Percentiles rank a stretch among this genome's conserved stretches.
Evolutionary conservation across 2,329 filamentous ascomycete species (phyloP).

Genomic region (Diaporthe citriasiana): DNA sequence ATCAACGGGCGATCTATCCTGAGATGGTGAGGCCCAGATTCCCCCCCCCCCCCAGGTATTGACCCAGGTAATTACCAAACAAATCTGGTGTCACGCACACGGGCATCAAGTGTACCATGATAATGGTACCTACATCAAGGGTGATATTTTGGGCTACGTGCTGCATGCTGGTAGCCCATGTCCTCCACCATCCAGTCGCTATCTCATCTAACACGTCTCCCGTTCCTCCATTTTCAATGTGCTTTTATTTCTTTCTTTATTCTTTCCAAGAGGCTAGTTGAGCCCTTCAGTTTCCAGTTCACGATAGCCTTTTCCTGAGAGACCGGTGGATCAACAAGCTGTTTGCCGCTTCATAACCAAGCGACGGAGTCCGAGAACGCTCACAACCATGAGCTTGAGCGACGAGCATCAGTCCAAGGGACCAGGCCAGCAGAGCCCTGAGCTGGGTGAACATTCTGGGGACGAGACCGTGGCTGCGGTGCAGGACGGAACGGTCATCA

Average conservation of each 20-base stretch:
- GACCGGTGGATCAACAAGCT: not conserved
- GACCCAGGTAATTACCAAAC: slow-evolving; percentile 12
- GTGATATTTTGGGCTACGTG: slow-evolving; percentile 25
- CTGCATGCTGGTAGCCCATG: not conserved
- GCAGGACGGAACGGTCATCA: slow-evolving; percentile 63
- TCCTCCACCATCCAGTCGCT: not conserved
- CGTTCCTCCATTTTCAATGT: not conserved
- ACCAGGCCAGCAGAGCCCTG: slow-evolving; percentile 38
- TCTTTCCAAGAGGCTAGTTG: not conserved
- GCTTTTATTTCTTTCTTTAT: not conserved
- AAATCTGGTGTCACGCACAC: not conserved
- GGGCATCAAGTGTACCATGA: not conserved
- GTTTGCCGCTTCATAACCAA: not conserved
- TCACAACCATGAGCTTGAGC: slow-evolving; percentile 36
- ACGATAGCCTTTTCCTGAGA: not conserved
- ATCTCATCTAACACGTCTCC: not conserved
- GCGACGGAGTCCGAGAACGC: not conserved
- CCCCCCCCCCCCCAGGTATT: not conserved
- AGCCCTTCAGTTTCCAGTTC: not conserved
- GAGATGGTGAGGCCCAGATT: not conserved
- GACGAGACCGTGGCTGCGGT: slow-evolving; percentile 53
- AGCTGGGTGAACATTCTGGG: slow-evolving; percentile 45
- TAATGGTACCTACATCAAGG: slow-evolving; percentile 1
- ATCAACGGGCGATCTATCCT: not conserved
- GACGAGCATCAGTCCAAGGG: slow-evolving; percentile 39